phyloP scores from a whole-genome alignment of 495 filamentous ascomycete genomes.

The Alectoria sarmentosa region DNA sequence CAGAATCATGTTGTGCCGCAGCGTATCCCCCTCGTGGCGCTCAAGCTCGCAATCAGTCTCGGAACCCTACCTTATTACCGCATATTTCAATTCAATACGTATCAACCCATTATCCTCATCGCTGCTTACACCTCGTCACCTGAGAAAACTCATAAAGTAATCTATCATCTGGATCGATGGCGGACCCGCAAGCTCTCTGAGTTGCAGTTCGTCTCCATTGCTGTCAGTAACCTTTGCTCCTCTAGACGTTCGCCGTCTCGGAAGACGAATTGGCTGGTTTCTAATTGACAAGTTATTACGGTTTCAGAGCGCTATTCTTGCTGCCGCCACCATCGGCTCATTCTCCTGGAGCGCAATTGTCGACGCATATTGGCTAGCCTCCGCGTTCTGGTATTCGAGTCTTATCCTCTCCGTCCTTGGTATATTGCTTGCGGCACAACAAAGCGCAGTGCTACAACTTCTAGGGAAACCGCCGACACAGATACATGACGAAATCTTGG shows the following conservation, averaged over 20 bases:
- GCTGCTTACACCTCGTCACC: conserved; percentile 1
- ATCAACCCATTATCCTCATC: conserved; percentile 7
- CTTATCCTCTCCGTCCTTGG: conserved; percentile 29
- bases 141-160: not conserved
- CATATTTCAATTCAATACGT: conserved; percentile 5
- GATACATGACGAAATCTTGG: too few relatives aligned
- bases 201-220: conserved; percentile 31
- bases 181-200: conserved; percentile 28
- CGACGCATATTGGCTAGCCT: conserved; percentile 29
- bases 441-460: conserved; percentile 27
- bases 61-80: conserved; percentile 13
- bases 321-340: conserved; percentile 30
- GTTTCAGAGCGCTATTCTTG: conserved; percentile 26
- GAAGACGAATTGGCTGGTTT: not conserved
- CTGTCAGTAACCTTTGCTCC: conserved; percentile 18
- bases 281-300: not conserved
- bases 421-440: conserved; percentile 26
- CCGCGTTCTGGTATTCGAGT: conserved; percentile 29
- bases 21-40: not conserved
- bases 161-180: conserved; percentile 25
- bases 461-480: conserved; percentile 15
- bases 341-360: conserved; percentile 28
- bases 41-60: not conserved
- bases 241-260: not conserved
- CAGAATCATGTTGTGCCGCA: not conserved